phyloP scores from a whole-genome alignment of 2,329 filamentous ascomycete species.

The Xenoacremonium recifei region DNA sequence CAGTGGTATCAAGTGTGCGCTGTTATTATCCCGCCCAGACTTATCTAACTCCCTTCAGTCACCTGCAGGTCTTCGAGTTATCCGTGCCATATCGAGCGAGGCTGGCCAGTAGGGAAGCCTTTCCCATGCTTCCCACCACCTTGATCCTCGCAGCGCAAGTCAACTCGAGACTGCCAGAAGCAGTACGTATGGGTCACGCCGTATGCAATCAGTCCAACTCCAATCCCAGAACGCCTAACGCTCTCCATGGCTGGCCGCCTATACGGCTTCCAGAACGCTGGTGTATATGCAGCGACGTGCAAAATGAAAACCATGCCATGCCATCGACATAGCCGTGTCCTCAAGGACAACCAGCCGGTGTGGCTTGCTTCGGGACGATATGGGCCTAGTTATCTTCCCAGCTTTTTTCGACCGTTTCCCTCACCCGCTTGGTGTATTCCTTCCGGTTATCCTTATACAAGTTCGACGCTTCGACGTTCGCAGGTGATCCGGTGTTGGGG shows the following conservation, averaged over 20 bases:
- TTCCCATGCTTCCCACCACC: too few relatives aligned
- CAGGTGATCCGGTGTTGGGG: slow-evolving; percentile 96
- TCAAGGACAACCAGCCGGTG: neutral
- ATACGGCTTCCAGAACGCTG: neutral
- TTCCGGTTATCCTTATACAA: slow-evolving; percentile 97
- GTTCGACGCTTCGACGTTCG: slow-evolving; percentile 97
- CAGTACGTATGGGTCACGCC: too few relatives aligned
- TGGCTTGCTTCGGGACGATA: neutral
- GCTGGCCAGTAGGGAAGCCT: too few relatives aligned
- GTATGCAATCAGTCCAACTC: slow-evolving; percentile 34
- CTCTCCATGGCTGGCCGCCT: slow-evolving; percentile 6
- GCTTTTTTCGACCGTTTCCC: slow-evolving; percentile 98
- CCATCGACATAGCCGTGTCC: neutral
- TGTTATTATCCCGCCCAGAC: too few relatives aligned
- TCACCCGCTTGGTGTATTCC: slow-evolving; percentile 92
- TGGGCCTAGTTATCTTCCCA: slow-evolving; percentile 80
- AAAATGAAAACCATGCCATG: neutral
- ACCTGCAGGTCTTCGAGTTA: too few relatives aligned
- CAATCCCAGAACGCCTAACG: slow-evolving; percentile 31
- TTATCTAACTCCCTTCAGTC: too few relatives aligned
- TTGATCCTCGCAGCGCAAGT: too few relatives aligned
- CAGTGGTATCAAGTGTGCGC: too few relatives aligned
- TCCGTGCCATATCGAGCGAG: too few relatives aligned
- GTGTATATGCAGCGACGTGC: neutral
- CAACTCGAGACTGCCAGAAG: too few relatives aligned